These are phyloP conservation scores for Hanseniaspora taiwanica DNA, from an alignment of 805 yeast species.

Conservation along the genomic window DNA sequence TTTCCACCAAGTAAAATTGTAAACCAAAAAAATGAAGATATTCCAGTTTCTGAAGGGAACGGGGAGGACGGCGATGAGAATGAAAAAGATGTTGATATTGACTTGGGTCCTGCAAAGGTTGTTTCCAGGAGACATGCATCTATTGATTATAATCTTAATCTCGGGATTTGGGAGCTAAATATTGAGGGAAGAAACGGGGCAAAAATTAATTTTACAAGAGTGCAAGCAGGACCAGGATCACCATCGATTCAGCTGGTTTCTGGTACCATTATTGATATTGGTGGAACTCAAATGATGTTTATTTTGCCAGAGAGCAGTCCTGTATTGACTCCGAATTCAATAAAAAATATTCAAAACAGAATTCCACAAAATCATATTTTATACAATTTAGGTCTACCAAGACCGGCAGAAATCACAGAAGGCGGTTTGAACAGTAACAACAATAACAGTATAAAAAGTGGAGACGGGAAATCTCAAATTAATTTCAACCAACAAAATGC, in stretches of 20 bases:
- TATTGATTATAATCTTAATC: constrained; percentile 60
- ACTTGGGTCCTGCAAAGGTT: constrained; percentile 94
- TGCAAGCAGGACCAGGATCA: constrained; percentile 31
- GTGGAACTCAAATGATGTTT: constrained; percentile 98
- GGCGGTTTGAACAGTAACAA: too few relatives aligned
- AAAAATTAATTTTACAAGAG: constrained; percentile 57
- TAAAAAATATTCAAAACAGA: constrained; percentile 19
- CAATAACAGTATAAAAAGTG: too few relatives aligned
- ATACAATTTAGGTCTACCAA: constrained; percentile 11
- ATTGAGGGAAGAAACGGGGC: constrained; percentile 89
- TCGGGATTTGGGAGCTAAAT: constrained; percentile 75
- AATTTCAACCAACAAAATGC: too few relatives aligned
- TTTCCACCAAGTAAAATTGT: too few relatives aligned
- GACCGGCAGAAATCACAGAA: too few relatives aligned
- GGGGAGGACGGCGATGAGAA: background rate
- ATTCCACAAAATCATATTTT: constrained; percentile 4
- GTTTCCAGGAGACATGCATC: constrained; percentile 85
- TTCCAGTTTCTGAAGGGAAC: too few relatives aligned
- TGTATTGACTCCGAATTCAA: constrained; percentile 31
- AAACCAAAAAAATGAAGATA: too few relatives aligned
- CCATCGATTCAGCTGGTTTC: constrained; percentile 49
- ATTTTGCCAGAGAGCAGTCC: constrained; percentile 88
- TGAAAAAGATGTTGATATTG: constrained; percentile 45
- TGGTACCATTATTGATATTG: constrained; percentile 88
- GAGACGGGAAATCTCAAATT: too few relatives aligned